A percentile compares a stretch with the other conserved stretches of the same genome.
These are phyloP conservation scores for Aspergillus incahuasiensis DNA, from an alignment of 495 filamentous ascomycete species.

Conservation along the genomic window DNA sequence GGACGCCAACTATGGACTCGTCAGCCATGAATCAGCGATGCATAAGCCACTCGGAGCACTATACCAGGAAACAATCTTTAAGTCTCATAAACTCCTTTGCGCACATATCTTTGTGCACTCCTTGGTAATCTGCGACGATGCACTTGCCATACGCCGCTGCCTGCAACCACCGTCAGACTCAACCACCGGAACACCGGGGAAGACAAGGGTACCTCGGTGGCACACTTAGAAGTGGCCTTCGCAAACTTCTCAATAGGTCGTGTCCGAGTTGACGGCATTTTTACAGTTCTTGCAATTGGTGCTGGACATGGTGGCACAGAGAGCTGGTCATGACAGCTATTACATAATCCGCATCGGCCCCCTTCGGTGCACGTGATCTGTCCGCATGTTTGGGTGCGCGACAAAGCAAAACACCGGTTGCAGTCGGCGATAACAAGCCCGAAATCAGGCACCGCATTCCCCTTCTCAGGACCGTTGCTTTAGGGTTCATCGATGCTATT, in stretches of 20 bases:
- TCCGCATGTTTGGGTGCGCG: slow-evolving; percentile 16
- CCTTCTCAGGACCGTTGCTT: not conserved
- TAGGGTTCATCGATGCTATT: slow-evolving; percentile 2
- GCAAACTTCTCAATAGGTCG: slow-evolving; percentile 90
- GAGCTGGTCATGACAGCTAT: not conserved
- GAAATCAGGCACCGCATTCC: not conserved
- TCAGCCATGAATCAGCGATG: slow-evolving; percentile 1
- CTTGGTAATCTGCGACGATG: slow-evolving; percentile 83
- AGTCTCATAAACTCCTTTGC: slow-evolving; percentile 75
- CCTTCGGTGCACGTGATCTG: slow-evolving; percentile 11
- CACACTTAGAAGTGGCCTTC: slow-evolving; percentile 75
- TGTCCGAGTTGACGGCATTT: slow-evolving; percentile 21
- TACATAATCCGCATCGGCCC: slow-evolving; percentile 13
- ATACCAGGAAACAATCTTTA: slow-evolving; percentile 85
- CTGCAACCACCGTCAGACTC: slow-evolving; percentile 42
- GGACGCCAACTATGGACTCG: slow-evolving; percentile 30
- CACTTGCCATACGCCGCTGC: slow-evolving; percentile 87
- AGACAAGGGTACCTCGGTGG: slow-evolving; percentile 59
- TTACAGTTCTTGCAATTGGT: not conserved
- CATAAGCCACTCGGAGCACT: slow-evolving; percentile 15
- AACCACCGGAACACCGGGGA: not conserved
- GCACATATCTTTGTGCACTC: slow-evolving; percentile 89
- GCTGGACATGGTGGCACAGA: not conserved
- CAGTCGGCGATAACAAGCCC: slow-evolving; percentile 5
- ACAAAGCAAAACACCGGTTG: slow-evolving; percentile 12